phyloP scores from a whole-genome alignment of 768 basidiomycete genomes.

The Auricularia heimuer region DNA sequence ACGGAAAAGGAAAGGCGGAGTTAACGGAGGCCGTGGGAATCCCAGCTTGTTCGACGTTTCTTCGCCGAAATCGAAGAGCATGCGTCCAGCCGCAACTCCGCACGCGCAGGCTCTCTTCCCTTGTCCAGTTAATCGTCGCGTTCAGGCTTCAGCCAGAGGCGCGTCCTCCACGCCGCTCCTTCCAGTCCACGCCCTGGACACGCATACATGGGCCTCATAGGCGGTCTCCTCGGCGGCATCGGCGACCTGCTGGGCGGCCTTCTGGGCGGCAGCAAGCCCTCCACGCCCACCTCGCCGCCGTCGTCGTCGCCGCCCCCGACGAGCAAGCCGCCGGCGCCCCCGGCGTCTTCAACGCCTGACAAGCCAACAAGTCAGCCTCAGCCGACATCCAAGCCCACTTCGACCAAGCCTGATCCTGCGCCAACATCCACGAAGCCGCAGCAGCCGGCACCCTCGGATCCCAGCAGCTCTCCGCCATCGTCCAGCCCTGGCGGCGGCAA shows the following conservation, averaged over 20 bases:
- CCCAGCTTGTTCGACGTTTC: no score
- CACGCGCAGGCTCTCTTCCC: no score
- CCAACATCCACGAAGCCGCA: neutral
- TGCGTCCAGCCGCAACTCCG: no score
- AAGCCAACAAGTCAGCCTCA: neutral
- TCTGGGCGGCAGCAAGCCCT: neutral
- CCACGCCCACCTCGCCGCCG: neutral
- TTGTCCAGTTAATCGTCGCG: no score
- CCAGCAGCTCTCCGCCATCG: neutral
- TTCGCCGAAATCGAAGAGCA: no score
- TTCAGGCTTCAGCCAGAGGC: no score
- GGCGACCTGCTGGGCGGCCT: neutral
- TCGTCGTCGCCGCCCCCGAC: neutral
- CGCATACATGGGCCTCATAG: neutral
- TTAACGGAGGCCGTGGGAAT: no score
- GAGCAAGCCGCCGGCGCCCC: neutral
- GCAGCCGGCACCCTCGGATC: neutral
- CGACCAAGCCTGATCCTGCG: neutral
- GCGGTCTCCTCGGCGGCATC: neutral
- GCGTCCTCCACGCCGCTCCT: no score
- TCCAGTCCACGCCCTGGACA: no score
- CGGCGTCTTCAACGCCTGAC: neutral
- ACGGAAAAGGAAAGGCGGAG: no score
- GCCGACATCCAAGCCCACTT: neutral
- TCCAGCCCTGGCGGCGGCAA: neutral